phyloP scores from a whole-genome alignment of 2,329 filamentous ascomycete genomes.

The Botryosphaeria dothidea region DNA sequence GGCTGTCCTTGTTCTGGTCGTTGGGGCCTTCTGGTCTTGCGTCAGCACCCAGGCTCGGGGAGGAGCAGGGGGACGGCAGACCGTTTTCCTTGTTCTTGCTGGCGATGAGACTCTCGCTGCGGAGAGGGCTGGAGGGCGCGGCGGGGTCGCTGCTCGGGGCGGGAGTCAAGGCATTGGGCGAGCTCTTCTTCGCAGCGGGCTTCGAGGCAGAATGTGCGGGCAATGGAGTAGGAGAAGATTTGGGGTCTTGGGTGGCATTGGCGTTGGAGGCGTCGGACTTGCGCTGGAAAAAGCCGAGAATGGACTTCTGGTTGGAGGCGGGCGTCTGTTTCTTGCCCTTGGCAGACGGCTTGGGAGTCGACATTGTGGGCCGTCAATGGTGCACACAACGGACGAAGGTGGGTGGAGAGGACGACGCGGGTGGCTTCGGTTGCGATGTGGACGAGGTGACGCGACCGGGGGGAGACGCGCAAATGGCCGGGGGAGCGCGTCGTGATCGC shows the following conservation, averaged over 20 bases:
- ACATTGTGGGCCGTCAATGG: constrained; percentile 25
- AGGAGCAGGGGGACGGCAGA: constrained; percentile 40
- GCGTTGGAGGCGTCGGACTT: constrained; percentile 53
- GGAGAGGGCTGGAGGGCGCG: constrained; percentile 68
- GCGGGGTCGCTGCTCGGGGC: constrained; percentile 77
- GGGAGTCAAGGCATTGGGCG: constrained; percentile 62
- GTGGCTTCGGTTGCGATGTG: neutral
- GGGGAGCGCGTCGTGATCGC: neutral
- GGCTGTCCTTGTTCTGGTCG: constrained; percentile 62
- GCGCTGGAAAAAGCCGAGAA: constrained; percentile 78
- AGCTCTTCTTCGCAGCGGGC: constrained; percentile 30
- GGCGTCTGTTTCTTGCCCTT: constrained; percentile 49
- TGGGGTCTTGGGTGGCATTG: constrained; percentile 31
- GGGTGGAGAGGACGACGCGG: neutral
- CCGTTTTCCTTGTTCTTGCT: constrained; percentile 57
- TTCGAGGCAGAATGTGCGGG: neutral
- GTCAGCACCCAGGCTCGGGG: constrained; percentile 44
- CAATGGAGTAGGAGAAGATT: constrained; percentile 34
- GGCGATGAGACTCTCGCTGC: constrained; percentile 54
- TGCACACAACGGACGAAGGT: neutral
- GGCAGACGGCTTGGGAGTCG: constrained; percentile 42
- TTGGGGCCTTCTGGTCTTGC: constrained; percentile 45
- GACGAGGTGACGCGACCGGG: neutral
- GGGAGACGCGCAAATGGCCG: neutral
- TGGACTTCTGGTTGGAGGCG: constrained; percentile 64